phyloP scores from a whole-genome alignment of 176 grass and related monocot genomes.

The Puya raimondii region DNA sequence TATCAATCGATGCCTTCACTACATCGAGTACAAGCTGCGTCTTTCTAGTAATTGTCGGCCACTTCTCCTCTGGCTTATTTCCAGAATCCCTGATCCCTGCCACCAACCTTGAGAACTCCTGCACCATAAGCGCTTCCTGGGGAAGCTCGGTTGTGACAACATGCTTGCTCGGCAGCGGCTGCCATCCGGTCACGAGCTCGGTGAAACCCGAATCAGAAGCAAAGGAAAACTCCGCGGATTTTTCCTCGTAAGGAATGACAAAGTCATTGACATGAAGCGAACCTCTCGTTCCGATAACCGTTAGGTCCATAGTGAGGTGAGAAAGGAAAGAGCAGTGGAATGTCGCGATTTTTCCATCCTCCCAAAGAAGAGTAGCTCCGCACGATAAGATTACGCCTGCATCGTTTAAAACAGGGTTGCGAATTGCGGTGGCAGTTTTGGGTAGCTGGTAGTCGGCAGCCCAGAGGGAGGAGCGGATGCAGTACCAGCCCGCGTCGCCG shows the following conservation, averaged over 20 bases:
- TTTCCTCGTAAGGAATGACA: slow-evolving; percentile 60
- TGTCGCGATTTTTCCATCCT: slow-evolving; percentile 35
- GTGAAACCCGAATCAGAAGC: slow-evolving; percentile 32
- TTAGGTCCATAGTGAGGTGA: slow-evolving; percentile 52
- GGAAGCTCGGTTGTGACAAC: slow-evolving; percentile 34
- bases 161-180: slow-evolving; percentile 40
- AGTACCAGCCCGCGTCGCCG: slow-evolving; percentile 68
- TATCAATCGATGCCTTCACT: slow-evolving; percentile 55
- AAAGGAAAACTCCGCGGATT: slow-evolving; percentile 24
- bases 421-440: slow-evolving; percentile 30
- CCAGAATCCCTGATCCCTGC: slow-evolving; percentile 38
- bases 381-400: slow-evolving; percentile 51
- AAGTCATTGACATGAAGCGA: slow-evolving; percentile 51
- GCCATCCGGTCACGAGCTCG: slow-evolving; percentile 36
- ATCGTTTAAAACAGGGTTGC: slow-evolving; percentile 35
- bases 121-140: slow-evolving; percentile 63
- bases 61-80: slow-evolving; percentile 50
- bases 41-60: slow-evolving; percentile 57
- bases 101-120: slow-evolving; percentile 57
- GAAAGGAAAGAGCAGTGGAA: slow-evolving; percentile 58
- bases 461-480: slow-evolving; percentile 61
- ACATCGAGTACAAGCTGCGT: slow-evolving; percentile 65
- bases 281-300: slow-evolving; percentile 43
- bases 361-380: slow-evolving; percentile 44
- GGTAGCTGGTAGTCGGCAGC: slow-evolving; percentile 50